phyloP scores from a whole-genome alignment of 2,329 filamentous ascomycete genomes.

The Ceratocystis eucalypticola region DNA sequence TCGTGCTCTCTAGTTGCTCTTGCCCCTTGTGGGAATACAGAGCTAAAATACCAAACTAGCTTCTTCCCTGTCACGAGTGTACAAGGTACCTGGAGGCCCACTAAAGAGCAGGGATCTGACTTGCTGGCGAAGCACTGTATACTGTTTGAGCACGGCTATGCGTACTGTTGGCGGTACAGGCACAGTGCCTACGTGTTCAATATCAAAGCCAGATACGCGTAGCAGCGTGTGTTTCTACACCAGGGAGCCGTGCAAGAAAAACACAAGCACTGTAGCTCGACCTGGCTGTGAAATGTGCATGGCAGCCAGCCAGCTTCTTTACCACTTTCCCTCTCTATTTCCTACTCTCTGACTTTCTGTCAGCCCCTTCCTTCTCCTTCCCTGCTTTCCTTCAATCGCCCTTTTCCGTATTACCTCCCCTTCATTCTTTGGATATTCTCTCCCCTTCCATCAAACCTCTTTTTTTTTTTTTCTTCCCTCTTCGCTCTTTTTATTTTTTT shows the following conservation, averaged over 20 bases:
- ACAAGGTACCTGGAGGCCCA: conserved; percentile 5
- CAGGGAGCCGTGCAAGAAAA: background rate
- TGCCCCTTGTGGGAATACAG: conserved; percentile 11
- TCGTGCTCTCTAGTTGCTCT: background rate
- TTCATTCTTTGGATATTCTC: conserved; percentile 17
- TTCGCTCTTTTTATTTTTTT: conserved; percentile 5
- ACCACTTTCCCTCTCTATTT: background rate
- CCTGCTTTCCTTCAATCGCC: conserved; percentile 2
- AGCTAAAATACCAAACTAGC: conserved; percentile 1
- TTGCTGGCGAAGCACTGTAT: conserved; percentile 7
- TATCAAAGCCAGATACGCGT: background rate
- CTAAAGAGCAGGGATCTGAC: background rate
- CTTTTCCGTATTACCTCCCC: conserved; percentile 12
- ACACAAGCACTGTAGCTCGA: background rate
- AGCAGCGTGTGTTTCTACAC: background rate
- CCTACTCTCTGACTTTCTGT: background rate
- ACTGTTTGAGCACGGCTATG: conserved; percentile 10
- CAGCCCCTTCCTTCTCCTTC: conserved; percentile 1
- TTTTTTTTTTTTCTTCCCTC: conserved; percentile 14
- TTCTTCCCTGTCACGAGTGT: conserved; percentile 6
- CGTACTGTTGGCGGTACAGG: conserved; percentile 9
- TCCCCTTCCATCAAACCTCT: conserved; percentile 19
- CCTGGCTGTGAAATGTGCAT: background rate
- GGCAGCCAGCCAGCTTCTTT: conserved; percentile 15
- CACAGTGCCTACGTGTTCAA: conserved; percentile 8